Percentiles rank a stretch among this genome's conserved stretches.
Evolutionary conservation across 108 stramenopile species (phyloP).

Genomic region (Mediolabrus comicus): DNA sequence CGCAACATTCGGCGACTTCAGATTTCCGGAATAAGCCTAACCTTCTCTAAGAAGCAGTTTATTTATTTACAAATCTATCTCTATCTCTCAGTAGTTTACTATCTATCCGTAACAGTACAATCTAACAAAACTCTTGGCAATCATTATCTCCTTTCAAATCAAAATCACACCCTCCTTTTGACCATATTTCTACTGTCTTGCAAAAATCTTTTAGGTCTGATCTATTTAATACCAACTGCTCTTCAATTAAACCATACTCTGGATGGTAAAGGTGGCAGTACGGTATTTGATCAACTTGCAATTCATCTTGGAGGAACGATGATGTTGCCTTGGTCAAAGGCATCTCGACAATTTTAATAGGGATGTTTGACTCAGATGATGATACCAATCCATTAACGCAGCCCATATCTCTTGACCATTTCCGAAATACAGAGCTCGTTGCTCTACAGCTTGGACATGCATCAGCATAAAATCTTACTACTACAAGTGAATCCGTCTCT

Average conservation of each 20-base stretch:
- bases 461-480: conserved; percentile 26
- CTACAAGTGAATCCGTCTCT: conserved; percentile 8
- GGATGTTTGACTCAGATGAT: neutral
- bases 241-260: conserved; percentile 20
- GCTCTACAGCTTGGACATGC: conserved; percentile 30
- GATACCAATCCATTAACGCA: neutral
- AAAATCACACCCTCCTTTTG: neutral
- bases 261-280: conserved; percentile 28
- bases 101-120: neutral
- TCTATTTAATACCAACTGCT: conserved; percentile 22
- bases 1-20: no score
- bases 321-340: conserved; percentile 23
- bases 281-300: conserved; percentile 16
- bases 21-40: no score
- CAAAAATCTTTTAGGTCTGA: conserved; percentile 16
- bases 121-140: conserved; percentile 23
- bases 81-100: neutral
- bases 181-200: conserved; percentile 15
- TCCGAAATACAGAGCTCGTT: conserved; percentile 13
- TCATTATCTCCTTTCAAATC: conserved; percentile 9
- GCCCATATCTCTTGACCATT: conserved; percentile 18
- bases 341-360: conserved; percentile 33
- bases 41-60: no score
- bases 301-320: conserved; percentile 7
- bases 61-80: neutral